These are phyloP conservation scores for Paramecium sonneborni DNA, from an alignment of 73 alveolate genomes.

Conservation along the genomic window DNA sequence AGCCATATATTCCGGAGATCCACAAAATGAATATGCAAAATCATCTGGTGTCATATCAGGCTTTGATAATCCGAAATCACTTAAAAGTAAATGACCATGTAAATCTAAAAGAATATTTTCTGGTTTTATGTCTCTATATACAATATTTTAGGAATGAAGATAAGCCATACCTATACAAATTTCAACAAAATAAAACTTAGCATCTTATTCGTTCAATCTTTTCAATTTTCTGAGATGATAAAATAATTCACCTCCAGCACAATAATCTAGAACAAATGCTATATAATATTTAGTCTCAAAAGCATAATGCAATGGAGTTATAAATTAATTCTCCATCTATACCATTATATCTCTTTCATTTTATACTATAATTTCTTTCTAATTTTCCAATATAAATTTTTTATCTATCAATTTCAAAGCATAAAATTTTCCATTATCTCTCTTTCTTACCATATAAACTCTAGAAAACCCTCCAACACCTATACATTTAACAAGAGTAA, in stretches of 20 bases:
- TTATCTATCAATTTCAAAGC: constrained; percentile 84
- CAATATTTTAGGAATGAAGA: constrained; percentile 74
- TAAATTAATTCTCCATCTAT: constrained; percentile 72
- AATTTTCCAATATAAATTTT: constrained; percentile 70
- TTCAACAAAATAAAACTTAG: constrained; percentile 74
- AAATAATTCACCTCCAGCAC: constrained; percentile 93
- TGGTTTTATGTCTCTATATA: constrained; percentile 97
- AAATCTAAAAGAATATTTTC: constrained; percentile 90
- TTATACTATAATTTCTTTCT: constrained; percentile 71
- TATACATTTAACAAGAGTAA: constrained; percentile 73
- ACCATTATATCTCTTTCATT: constrained; percentile 74
- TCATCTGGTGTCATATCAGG: constrained; percentile 67
- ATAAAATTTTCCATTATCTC: constrained; percentile 84
- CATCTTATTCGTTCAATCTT: constrained; percentile 73
- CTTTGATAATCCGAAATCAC: constrained; percentile 78
- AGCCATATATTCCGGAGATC: constrained; percentile 78
- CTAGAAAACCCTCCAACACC: constrained; percentile 91
- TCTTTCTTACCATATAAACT: constrained; percentile 84
- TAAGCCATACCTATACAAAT: constrained; percentile 78
- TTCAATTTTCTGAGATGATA: constrained; percentile 77
- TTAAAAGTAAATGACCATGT: constrained; percentile 67
- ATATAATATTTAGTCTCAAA: constrained; percentile 75
- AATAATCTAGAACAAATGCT: constrained; percentile 80
- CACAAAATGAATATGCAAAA: constrained; percentile 74
- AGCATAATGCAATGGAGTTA: constrained; percentile 78